phyloP scores from a whole-genome alignment of 148 eudicot genomes.

The Chenopodium berlandieri region DNA sequence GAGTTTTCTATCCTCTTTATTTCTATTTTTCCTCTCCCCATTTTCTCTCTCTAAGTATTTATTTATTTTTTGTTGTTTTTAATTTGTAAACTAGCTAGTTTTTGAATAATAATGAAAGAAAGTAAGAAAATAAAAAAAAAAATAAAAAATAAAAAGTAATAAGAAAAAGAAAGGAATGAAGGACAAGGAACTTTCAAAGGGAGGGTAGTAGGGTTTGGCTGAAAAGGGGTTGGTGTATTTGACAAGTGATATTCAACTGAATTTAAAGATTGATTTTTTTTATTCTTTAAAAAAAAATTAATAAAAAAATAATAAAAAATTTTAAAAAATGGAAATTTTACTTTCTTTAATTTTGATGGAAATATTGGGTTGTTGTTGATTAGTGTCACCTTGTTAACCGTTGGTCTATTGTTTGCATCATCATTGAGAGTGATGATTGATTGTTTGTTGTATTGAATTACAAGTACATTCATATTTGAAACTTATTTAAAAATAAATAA shows the following conservation, averaged over 20 bases:
- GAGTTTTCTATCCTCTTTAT: conserved; percentile 86
- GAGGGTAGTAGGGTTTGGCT: conserved; percentile 34
- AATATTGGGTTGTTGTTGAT: conserved; percentile 1
- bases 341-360: neutral
- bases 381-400: conserved; percentile 43
- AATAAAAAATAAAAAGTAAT: neutral
- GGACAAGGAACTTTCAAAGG: conserved; percentile 53
- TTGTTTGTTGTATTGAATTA: neutral
- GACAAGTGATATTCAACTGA: conserved; percentile 24
- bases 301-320: too few species aligned
- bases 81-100: neutral
- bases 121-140: neutral
- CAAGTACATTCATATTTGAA: too few species aligned
- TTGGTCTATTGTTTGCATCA: conserved; percentile 31
- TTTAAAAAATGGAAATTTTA: too few species aligned
- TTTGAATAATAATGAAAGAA: neutral
- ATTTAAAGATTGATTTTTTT: neutral
- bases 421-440: conserved; percentile 27
- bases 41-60: conserved; percentile 14
- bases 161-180: conserved; percentile 10
- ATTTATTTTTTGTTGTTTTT: too few species aligned
- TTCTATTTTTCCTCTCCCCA: conserved; percentile 94
- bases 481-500: too few species aligned
- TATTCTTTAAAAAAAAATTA: too few species aligned
- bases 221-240: conserved; percentile 31